Evolutionary conservation across 768 basidiomycete genomes (phyloP).

Genomic region (Tremella fuciformis): DNA sequence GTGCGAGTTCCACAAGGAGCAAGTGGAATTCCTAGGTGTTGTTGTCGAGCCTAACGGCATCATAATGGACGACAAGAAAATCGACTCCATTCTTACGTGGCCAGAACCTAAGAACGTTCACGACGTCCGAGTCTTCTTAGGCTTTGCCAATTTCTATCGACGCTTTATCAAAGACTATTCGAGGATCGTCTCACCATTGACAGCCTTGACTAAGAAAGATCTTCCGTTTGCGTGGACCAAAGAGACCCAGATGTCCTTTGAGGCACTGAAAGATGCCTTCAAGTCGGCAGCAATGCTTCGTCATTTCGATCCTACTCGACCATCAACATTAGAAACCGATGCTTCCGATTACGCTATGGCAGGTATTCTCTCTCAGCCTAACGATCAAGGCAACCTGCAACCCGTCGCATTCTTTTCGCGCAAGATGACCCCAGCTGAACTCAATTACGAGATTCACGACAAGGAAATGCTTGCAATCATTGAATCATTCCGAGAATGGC

Average conservation of each 20-base stretch:
- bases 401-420: constrained; percentile 27
- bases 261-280: constrained; percentile 28
- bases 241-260: neutral
- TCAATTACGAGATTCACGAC: no score
- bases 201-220: constrained; percentile 29
- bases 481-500: constrained; percentile 25
- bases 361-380: constrained; percentile 44
- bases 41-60: constrained; percentile 12
- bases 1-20: constrained; percentile 24
- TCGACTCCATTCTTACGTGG: constrained; percentile 54
- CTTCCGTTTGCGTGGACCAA: constrained; percentile 8
- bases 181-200: constrained; percentile 41
- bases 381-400: constrained; percentile 6
- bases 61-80: constrained; percentile 54
- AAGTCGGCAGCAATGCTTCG: constrained; percentile 18
- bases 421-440: constrained; percentile 34
- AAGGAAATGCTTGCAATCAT: constrained; percentile 59
- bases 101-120: constrained; percentile 48
- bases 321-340: constrained; percentile 28
- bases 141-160: constrained; percentile 57
- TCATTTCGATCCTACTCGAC: constrained; percentile 13
- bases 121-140: constrained; percentile 55
- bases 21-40: constrained; percentile 31
- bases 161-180: constrained; percentile 54
- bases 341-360: constrained; percentile 49